Base-by-base conservation (phyloP, 2,329 filamentous ascomycete genomes). In the Monilinia laxa region DNA sequence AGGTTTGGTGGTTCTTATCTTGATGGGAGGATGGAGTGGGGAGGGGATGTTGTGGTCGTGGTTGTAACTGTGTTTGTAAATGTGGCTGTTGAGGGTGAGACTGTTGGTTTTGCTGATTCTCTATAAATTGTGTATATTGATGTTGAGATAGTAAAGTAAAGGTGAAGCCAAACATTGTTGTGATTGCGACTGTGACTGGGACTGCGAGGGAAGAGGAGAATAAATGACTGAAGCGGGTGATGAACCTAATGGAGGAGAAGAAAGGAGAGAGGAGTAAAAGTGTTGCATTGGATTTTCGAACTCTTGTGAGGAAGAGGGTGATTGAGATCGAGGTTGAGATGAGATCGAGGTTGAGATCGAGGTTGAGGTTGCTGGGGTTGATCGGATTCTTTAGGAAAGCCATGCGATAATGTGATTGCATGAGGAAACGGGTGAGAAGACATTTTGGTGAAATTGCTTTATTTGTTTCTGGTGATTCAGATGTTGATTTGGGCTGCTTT, bases 171-270 rank as follows among this genome's bases (percentile, higher is more conserved):
- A 28, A 1, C 2, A 25, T 60, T 51, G 20, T 38, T 51, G 58
- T 10, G 31, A 35, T 35, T 49, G 57, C 18, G 14, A 49, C 31
- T 54, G 52, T 7, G 52, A n/a, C n/a, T 55, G 31, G 1, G 4
- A n/a, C 14, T 55, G 53, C 53, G 31, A 23, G 2, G 45, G 45
- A 35, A 60, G 58, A 23, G 58, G 58, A n/a, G 58, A n/a, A 23
- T 60, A 60, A 9, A 60, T n/a, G 11, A 60, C 45, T 14, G 58
- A 51, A 51, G 31, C 45, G 20, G 57, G 45, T 11, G 58, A 60
- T 51, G 58, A 51, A 38, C 58, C 45, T 23, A 51, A 20, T 18
- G 9, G 45, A 25, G 58, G 42, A 38, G 42, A 23, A 25, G 45
- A 25, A 11, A 51, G 28, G 51, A 51, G 45, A 18, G 20, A 3